A percentile compares a stretch with the other conserved stretches of the same genome.
phyloP scores from a whole-genome alignment of 306 rosid genomes.

The Glycine soja region DNA sequence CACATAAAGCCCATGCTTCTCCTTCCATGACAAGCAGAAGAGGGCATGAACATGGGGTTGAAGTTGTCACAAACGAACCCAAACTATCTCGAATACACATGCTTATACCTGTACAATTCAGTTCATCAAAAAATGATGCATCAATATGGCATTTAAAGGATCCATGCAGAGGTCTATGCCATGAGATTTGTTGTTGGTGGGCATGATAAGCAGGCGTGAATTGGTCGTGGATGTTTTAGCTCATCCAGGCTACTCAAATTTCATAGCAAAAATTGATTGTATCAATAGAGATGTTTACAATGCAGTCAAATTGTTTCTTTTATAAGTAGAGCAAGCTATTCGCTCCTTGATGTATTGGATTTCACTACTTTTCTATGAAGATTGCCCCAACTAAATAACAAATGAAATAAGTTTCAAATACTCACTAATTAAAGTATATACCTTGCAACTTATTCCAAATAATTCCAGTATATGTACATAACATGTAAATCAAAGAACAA shows the following conservation, averaged over 20 bases:
- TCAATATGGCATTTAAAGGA: too few species aligned
- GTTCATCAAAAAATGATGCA: too few species aligned
- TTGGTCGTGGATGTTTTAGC: too few species aligned
- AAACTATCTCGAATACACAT: not conserved
- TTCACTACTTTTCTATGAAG: not conserved
- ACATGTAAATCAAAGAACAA: constrained; percentile 32
- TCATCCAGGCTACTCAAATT: not conserved
- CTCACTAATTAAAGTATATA: constrained; percentile 12
- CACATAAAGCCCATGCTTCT: too few species aligned
- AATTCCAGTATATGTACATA: constrained; percentile 40
- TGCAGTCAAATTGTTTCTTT: not conserved
- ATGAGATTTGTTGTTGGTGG: too few species aligned
- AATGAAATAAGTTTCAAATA: constrained; percentile 7
- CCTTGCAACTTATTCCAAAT: constrained; percentile 35
- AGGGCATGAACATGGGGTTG: not conserved
- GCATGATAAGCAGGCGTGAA: too few species aligned
- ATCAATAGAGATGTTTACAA: not conserved
- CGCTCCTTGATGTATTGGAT: not conserved
- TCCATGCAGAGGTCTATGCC: too few species aligned
- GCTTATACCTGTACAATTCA: too few species aligned
- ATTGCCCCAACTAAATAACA: not conserved
- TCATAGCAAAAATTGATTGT: not conserved
- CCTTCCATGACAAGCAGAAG: too few species aligned
- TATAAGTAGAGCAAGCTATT: too few species aligned
- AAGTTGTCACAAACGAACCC: too few species aligned